A percentile compares a stretch with the other conserved stretches of the same genome.
phyloP scores from a whole-genome alignment of 305 asterid species.

The Solanum chacoense region DNA sequence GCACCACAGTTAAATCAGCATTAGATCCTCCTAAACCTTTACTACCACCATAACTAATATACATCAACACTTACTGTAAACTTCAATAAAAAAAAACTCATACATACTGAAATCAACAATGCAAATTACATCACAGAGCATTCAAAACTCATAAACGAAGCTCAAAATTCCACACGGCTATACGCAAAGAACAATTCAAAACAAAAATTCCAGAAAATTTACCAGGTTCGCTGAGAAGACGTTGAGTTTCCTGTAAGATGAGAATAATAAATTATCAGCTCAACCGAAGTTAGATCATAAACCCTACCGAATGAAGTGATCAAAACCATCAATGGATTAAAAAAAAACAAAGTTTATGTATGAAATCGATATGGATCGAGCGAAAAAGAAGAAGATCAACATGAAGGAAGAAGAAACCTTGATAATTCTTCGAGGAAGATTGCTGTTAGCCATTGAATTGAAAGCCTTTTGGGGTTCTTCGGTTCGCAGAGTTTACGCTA shows the following conservation, averaged over 20 bases:
- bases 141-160: not conserved
- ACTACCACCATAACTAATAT: not conserved
- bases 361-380: constrained; percentile 30
- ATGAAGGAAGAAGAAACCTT: constrained; percentile 35
- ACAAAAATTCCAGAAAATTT: not conserved
- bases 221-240: constrained; percentile 99
- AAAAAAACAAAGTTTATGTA: constrained; percentile 2
- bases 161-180: not conserved
- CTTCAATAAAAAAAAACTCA: not conserved
- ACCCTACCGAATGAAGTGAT: constrained; percentile 3
- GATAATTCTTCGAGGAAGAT: constrained; percentile 82
- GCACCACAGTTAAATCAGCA: constrained; percentile 16
- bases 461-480: not conserved
- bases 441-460: constrained; percentile 68
- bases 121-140: not conserved
- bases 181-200: not conserved
- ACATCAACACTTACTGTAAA: not conserved
- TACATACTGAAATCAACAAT: not conserved
- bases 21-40: not conserved
- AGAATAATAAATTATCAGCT: constrained; percentile 12
- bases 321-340: not conserved
- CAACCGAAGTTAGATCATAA: not conserved
- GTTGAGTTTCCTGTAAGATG: constrained; percentile 78
- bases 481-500: not conserved
- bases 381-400: constrained; percentile 9